Evolutionary conservation across 2,329 filamentous ascomycete species (phyloP), one percentile per base, ranked within the genome.

Genomic region (Hypoxylon rubiginosum): DNA sequence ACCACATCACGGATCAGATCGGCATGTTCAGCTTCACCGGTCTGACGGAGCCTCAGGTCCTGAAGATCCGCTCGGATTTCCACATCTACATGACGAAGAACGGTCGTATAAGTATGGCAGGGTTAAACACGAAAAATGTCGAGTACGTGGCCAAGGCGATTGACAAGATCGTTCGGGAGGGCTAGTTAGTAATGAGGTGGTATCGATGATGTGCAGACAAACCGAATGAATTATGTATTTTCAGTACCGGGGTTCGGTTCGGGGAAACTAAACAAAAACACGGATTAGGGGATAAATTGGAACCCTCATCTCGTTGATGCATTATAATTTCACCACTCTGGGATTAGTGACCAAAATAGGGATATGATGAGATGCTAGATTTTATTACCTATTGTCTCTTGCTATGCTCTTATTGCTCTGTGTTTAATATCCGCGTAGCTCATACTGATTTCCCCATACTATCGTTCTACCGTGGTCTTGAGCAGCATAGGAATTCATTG

Each of bases 21-120:
- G 96, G 96, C 83, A 99, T 99, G 96, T 99, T 99, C 83, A 95
- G 91, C 79, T 99, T 97, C 80, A 97, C 93, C 0, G 93, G 93
- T 11, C 81, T 97, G 78, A 87, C 79, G 11, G 91, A 94, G 82
- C 78, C 87, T 67, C 92, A 96, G 78, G 92, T 95, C 7, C 73
- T 86, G 72, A 89, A 88, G 81, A 82, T 96, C 67, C 86, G 90
- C 56, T 84, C 88, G 66, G 87, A 92, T 54, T 88, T 85, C 64
- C 92, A 96, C 79, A 85, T 96, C 58, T 96, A 96, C 82, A 94
- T 95, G 88, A 98, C 95, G 71, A 97, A 97, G 88, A 99, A 99
- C 77, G 96, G 96, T 21, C 91, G 96, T 52, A 97, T 98, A 81
- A 97, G 92, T 78, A 98, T 99, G 95, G 96, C 96, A 4, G 96